Evolutionary conservation across 2,329 filamentous ascomycete species (phyloP), one percentile per base, ranked within the genome.

Genomic region (Ceratocystis smalleyi): DNA sequence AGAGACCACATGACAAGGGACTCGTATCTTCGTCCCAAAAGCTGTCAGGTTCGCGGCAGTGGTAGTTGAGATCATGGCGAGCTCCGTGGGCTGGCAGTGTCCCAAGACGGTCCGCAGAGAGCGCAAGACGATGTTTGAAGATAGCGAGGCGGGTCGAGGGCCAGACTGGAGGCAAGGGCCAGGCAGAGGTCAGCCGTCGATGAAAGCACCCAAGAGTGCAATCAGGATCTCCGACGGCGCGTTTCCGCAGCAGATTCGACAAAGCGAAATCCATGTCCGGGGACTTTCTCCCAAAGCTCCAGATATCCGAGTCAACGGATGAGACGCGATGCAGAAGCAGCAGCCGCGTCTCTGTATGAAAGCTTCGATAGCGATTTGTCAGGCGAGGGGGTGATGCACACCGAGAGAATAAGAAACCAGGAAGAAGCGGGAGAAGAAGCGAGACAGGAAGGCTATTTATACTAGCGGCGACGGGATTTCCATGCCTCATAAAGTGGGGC

Each of bases 291-390:
- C 92, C 91, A 94, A 96, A 96, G 91, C 91, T 74, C 47, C 15
- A 24, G 45, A 43, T 10, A 24, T 4, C 19, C 22, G 73, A 76
- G 12, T 40, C 12, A 40, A 40, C 35, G 69, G 75, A 69, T 71
- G 70, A 70, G 68, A 68, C 59, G 67, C 64, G 35, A 12, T 4
- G 35, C 35, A 40, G 35, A 40, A 59, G 17, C 30, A 6, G 43
- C 51, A 32, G 10, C 49, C 40, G 30, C 17, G 73, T 83, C 80
- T 88, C 89, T 87, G 89, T 95, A 79, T 87, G 89, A 91, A 78
- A 90, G 91, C 92, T 96, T 96, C 87, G 91, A 95, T 85, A 87
- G 91, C 92, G 92, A 96, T 96, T 90, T 90, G 90, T 96, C 84
- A 90, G 91, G 82, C 91, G 91, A 96, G 90, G 85, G 88, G 86